phyloP scores from a whole-genome alignment of 164 flowering plant species.

The Hamamelis virginiana region DNA sequence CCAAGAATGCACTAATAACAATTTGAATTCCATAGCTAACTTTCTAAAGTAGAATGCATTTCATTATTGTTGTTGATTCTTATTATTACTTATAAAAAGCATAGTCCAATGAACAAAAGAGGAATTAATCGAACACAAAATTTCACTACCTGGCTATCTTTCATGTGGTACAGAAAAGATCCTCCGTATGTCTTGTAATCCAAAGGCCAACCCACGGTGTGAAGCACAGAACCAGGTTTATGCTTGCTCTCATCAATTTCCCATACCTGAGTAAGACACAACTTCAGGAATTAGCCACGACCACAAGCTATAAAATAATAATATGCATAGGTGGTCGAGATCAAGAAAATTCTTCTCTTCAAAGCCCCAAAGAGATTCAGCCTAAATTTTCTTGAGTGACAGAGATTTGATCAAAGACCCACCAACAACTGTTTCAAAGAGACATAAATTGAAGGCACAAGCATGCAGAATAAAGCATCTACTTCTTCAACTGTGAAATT shows the following conservation, averaged over 20 bases:
- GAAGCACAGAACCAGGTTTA: conserved; percentile 79
- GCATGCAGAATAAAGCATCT: not conserved
- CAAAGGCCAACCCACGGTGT: conserved; percentile 97
- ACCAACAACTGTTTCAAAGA: not conserved
- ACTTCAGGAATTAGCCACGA: conserved; percentile 7
- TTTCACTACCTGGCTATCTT: conserved; percentile 70
- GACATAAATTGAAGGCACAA: not conserved
- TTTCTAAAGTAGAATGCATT: too few relatives aligned
- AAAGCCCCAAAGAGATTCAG: not conserved
- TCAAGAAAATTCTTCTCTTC: not conserved
- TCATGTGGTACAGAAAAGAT: conserved; percentile 95
- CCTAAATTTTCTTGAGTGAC: not conserved
- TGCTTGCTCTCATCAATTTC: conserved; percentile 82
- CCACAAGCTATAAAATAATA: not conserved
- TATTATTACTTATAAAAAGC: too few relatives aligned
- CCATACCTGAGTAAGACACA: conserved; percentile 71
- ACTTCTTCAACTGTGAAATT: not conserved
- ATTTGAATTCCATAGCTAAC: too few relatives aligned
- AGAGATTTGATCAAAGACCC: too few relatives aligned
- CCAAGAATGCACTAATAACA: too few relatives aligned
- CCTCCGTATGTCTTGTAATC: conserved; percentile 94
- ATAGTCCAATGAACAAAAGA: too few relatives aligned
- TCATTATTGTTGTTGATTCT: too few relatives aligned
- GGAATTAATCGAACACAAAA: not conserved
- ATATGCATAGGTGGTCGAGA: not conserved